Percentiles rank a stretch among this genome's conserved stretches.
Conservation (phyloP, 2,329 filamentous ascomycete species). For the Penicillium digitatum region DNA sequence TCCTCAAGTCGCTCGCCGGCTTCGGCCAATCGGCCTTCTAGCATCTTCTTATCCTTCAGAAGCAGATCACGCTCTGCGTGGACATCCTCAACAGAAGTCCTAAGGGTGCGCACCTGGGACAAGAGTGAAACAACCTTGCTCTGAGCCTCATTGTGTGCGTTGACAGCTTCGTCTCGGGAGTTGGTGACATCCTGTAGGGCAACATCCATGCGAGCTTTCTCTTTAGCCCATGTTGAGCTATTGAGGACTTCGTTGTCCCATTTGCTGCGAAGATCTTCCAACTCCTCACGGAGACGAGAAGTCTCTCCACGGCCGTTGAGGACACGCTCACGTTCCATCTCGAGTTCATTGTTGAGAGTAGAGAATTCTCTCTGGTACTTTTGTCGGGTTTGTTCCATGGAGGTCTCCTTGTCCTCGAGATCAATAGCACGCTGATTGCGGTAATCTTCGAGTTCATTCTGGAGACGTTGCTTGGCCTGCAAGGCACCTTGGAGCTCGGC, state of each 20-base stretch:
- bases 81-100: slow-evolving; percentile 80
- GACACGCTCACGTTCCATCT: slow-evolving; percentile 86
- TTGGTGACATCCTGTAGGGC: slow-evolving; percentile 83
- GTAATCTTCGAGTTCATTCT: slow-evolving; percentile 97
- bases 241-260: slow-evolving; percentile 99
- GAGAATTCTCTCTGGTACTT: slow-evolving; percentile 96
- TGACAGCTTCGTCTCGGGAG: slow-evolving; percentile 89
- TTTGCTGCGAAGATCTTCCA: slow-evolving; percentile 89
- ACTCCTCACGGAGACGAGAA: slow-evolving; percentile 82
- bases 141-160: slow-evolving; percentile 91
- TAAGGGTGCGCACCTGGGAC: slow-evolving; percentile 80
- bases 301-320: slow-evolving; percentile 81
- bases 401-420: slow-evolving; percentile 92
- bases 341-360: slow-evolving; percentile 83
- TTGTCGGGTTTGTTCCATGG: slow-evolving; percentile 93
- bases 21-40: slow-evolving; percentile 79
- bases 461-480: slow-evolving; percentile 87
- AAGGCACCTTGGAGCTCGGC: slow-evolving; percentile 81
- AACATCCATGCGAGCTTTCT: slow-evolving; percentile 86
- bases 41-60: slow-evolving; percentile 80
- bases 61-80: slow-evolving; percentile 79
- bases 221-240: slow-evolving; percentile 96
- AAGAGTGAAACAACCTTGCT: slow-evolving; percentile 85
- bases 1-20: slow-evolving; percentile 86
- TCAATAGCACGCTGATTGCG: slow-evolving; percentile 91